Conservation (phyloP, 176 grass and related monocot genomes). For the Hyparrhenia diplandra region DNA sequence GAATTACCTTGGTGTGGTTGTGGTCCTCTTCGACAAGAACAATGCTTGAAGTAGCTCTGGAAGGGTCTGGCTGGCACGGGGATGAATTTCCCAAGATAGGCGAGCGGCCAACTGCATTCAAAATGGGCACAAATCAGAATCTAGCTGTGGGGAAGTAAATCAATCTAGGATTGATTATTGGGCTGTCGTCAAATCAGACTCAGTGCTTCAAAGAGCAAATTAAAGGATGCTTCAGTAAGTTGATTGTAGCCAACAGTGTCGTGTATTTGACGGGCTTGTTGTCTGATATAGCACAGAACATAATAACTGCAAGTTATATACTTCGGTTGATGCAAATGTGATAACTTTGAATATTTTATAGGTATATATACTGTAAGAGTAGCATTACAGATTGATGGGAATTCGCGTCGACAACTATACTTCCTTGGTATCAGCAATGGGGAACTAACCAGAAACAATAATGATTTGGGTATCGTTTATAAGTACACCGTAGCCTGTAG, state of each 20-base stretch:
- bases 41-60: constrained; percentile 32
- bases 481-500: too few species aligned
- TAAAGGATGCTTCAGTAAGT: not conserved
- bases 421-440: too few species aligned
- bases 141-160: too few species aligned
- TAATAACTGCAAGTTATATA: not conserved
- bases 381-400: not conserved
- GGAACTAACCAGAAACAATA: too few species aligned
- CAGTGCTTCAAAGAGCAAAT: not conserved
- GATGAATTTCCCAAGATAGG: constrained; percentile 51
- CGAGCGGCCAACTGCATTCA: constrained; percentile 63
- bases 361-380: not conserved
- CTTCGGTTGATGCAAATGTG: not conserved
- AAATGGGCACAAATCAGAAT: not conserved
- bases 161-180: not conserved
- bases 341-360: not conserved
- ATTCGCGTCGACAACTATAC: too few species aligned
- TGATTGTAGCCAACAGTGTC: not conserved
- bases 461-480: too few species aligned
- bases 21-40: constrained; percentile 28
- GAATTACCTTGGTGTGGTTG: constrained; percentile 31
- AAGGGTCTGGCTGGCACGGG: constrained; percentile 50
- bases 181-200: not conserved
- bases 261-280: not conserved
- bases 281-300: not conserved